Evolutionary conservation across 768 basidiomycete species (phyloP), one percentile per base, ranked within the genome.

Genomic region (Psilocybe tampanensis): DNA sequence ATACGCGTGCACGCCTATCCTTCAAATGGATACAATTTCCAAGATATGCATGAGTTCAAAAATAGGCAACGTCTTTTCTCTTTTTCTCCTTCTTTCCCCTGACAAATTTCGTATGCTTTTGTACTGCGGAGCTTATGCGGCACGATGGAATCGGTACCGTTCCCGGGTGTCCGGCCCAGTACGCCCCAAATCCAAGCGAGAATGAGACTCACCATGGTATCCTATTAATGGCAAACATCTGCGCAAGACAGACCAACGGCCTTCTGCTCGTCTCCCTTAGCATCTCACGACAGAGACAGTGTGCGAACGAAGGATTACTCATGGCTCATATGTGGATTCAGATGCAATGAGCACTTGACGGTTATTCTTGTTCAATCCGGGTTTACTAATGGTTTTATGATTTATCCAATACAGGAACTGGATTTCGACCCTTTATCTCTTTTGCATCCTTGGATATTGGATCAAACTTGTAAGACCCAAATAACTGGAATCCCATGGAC

Each of bases 221-320:
- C 36, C 12, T 39, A n/a, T 39, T 15, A 39, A n/a, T 39, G 36
- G 36, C n/a, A n/a, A 39, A 6, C 15, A 3, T 39, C 36, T 39
- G 15, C n/a, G n/a, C 13, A 39, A 39, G 36, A 29, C 23, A n/a
- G 22, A 47, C 22, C 45, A n/a, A 12, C 15, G 39, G 13, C 47
- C 33, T 22, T 34, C 15, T n/a, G 36, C 13, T 39, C 15, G 4
- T 39, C 36, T 8, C 32, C 18, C 54, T 5, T 47, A 41, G 9
- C 50, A 32, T 60, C 59, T 56, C 59, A 60, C 59, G 59, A 21
- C 15, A 15, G 19, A 23, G 47, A 44, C 45, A 26, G 42, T 56
- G 60, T 60, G 55, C 42, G 55, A 60, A 60, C n/a, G 44, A 39
- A 9, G 19, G 41, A 33, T n/a, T 21, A 13, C n/a, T 21, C 47